phyloP scores from a whole-genome alignment of 176 grass and related monocot species.

The Carex kokanica region DNA sequence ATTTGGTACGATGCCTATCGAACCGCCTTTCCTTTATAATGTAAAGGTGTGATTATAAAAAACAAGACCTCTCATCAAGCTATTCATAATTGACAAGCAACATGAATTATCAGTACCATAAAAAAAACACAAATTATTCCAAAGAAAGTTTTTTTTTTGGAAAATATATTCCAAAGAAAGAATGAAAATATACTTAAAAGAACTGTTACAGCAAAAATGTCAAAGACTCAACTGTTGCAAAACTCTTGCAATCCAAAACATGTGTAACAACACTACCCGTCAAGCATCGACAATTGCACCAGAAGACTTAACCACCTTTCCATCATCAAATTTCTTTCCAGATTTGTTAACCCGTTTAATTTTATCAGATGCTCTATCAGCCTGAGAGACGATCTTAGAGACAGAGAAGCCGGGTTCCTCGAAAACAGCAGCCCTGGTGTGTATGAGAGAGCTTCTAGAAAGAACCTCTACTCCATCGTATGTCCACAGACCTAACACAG shows the following conservation, averaged over 20 bases:
- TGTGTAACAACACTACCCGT: not conserved
- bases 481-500: conserved; percentile 66
- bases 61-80: not conserved
- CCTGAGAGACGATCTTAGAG: conserved; percentile 71
- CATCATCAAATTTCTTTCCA: conserved; percentile 31
- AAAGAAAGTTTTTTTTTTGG: not conserved
- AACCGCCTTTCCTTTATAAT: too few relatives aligned
- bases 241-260: not conserved
- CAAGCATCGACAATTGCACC: conserved; percentile 14
- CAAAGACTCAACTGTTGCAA: not conserved
- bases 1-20: too few relatives aligned
- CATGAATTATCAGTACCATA: not conserved
- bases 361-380: conserved; percentile 60
- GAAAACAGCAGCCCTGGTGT: conserved; percentile 58
- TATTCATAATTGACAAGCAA: not conserved
- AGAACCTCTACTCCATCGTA: conserved; percentile 77
- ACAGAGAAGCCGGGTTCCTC: conserved; percentile 83
- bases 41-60: too few relatives aligned
- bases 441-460: conserved; percentile 50
- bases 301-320: not conserved
- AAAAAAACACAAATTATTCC: not conserved
- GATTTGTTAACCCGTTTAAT: conserved; percentile 38
- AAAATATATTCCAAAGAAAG: not conserved
- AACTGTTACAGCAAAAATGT: not conserved
- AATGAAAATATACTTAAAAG: not conserved